Percentiles rank a stretch among this genome's conserved stretches.
phyloP scores from a whole-genome alignment of 2,329 filamentous ascomycete species.

The Scortechinia acanthostroma region DNA sequence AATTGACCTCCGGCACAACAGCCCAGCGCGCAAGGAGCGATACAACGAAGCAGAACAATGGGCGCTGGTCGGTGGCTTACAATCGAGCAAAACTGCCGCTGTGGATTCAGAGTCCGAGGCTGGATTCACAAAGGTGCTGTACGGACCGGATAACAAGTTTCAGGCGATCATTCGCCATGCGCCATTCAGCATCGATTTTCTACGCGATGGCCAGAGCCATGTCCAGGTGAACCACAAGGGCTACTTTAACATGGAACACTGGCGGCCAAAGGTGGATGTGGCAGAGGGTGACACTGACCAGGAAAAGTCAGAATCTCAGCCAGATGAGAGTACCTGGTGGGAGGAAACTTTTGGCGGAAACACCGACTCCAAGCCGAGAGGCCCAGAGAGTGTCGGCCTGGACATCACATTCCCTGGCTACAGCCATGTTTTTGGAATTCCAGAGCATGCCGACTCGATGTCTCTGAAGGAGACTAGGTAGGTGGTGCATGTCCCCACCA shows the following conservation, averaged over 20 bases:
- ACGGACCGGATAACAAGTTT: conserved; percentile 69
- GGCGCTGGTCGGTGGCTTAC: conserved; percentile 76
- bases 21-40: conserved; percentile 78
- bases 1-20: conserved; percentile 79
- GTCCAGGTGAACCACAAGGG: conserved; percentile 87
- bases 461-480: conserved; percentile 87
- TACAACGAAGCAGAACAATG: conserved; percentile 88
- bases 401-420: conserved; percentile 92
- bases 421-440: conserved; percentile 86
- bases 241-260: conserved; percentile 88
- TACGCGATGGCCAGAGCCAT: conserved; percentile 73
- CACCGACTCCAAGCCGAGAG: conserved; percentile 89
- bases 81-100: conserved; percentile 65
- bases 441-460: conserved; percentile 81
- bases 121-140: conserved; percentile 65
- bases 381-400: conserved; percentile 82
- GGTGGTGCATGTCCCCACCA: too few species aligned
- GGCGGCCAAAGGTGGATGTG: conserved; percentile 77
- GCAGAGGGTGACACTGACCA: conserved; percentile 37
- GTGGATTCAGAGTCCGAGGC: conserved; percentile 57
- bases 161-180: conserved; percentile 77
- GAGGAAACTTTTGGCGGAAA: conserved; percentile 93
- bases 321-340: conserved; percentile 95
- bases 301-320: too few species aligned
- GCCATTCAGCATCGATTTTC: conserved; percentile 81